Evolutionary conservation across 192 early-diverging fungal genomes (phyloP).

Genomic region (Mycoemilia scoparia): DNA sequence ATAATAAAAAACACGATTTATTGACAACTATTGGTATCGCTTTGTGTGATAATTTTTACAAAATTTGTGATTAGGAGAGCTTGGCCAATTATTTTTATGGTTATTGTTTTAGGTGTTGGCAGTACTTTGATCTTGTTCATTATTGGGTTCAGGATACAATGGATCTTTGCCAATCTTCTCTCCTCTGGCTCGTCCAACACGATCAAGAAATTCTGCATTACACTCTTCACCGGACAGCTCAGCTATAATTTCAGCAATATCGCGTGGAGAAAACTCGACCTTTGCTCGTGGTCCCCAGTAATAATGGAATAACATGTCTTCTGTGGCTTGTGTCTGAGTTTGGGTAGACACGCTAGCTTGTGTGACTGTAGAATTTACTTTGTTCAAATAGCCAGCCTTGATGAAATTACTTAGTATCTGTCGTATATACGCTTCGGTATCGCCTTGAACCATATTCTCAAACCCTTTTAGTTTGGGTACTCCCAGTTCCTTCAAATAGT

Average conservation of each 20-base stretch:
- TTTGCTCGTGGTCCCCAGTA: slow-evolving; percentile 24
- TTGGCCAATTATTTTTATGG: no score
- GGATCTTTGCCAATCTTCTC: no score
- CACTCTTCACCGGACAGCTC: slow-evolving; percentile 18
- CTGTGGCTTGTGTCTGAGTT: slow-evolving; percentile 12
- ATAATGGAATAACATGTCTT: slow-evolving; percentile 8
- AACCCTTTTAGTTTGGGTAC: neutral
- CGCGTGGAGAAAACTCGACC: slow-evolving; percentile 15
- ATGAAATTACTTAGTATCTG: slow-evolving; percentile 11
- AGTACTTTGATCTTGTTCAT: no score
- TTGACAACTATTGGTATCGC: no score
- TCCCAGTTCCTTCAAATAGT: slow-evolving; percentile 2
- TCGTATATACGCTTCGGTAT: slow-evolving; percentile 15
- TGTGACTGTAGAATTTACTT: slow-evolving; percentile 2
- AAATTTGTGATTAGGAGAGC: no score
- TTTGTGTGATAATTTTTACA: no score
- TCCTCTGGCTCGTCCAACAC: slow-evolving; percentile 19
- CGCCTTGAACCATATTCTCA: slow-evolving; percentile 6
- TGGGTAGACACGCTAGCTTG: neutral
- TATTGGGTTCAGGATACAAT: no score
- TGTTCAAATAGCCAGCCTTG: slow-evolving; percentile 14
- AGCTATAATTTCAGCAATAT: slow-evolving; percentile 26
- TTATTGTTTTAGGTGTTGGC: no score
- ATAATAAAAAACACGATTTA: no score
- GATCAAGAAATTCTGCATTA: slow-evolving; percentile 15